phyloP scores from a whole-genome alignment of 2,329 filamentous ascomycete species.

The Fusarium sp. region DNA sequence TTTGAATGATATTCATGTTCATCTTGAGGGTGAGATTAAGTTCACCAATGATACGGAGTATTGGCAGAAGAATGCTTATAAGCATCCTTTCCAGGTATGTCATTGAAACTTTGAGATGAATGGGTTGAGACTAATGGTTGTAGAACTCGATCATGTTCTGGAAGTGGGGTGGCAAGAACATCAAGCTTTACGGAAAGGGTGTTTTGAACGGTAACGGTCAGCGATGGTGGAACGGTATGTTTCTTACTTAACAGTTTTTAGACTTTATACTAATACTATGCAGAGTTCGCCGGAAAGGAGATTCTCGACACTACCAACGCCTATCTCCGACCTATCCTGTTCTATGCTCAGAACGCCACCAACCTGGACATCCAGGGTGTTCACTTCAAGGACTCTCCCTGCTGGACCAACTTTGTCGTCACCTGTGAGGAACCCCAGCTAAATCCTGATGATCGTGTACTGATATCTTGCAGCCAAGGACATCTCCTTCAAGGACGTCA shows the following conservation, averaged over 20 bases:
- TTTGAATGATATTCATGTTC: conserved; percentile 38
- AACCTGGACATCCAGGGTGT: conserved; percentile 38
- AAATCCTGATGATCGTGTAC: rapidly evolving
- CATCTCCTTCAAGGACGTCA: conserved; percentile 37
- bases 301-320: conserved; percentile 34
- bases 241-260: rapidly evolving
- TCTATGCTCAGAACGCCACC: conserved; percentile 42
- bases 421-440: conserved; percentile 9
- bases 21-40: conserved; percentile 43
- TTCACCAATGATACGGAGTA: conserved; percentile 40
- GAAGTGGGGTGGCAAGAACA: conserved; percentile 38
- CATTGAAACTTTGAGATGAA: rapidly evolving
- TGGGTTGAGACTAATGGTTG: not conserved
- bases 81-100: conserved; percentile 40
- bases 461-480: conserved; percentile 26
- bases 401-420: conserved; percentile 42
- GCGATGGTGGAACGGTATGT: conserved; percentile 39
- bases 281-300: conserved; percentile 37
- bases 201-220: conserved; percentile 40
- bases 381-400: conserved; percentile 41
- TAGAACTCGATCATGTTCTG: conserved; percentile 43
- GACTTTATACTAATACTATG: not conserved
- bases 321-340: conserved; percentile 40
- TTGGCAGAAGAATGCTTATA: conserved; percentile 39
- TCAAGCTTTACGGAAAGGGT: conserved; percentile 40